A percentile compares a stretch with the other conserved stretches of the same genome.
Conservation (phyloP, 1,284 basidiomycete genomes). For the Stereum hirsutum region DNA sequence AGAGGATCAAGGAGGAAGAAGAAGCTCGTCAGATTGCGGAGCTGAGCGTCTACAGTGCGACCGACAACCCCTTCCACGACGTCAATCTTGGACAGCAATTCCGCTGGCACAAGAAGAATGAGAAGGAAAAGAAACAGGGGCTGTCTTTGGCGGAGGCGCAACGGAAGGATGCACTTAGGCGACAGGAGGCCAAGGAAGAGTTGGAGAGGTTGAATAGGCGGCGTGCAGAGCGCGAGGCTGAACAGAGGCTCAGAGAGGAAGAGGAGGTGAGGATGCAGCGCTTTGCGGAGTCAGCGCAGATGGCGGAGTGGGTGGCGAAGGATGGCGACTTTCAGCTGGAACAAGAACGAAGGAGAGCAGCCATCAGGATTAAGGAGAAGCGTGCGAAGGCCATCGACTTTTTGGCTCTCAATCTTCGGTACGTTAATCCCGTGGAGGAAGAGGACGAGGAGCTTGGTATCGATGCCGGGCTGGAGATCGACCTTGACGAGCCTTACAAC, state of each 20-base stretch:
- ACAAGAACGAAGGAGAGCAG: constrained; percentile 85
- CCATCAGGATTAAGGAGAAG: constrained; percentile 92
- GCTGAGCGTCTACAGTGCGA: constrained; percentile 87
- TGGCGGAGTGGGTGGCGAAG: constrained; percentile 97
- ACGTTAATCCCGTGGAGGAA: constrained; percentile 62
- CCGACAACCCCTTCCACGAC: constrained; percentile 97
- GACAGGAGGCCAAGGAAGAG: constrained; percentile 92
- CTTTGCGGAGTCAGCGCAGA: constrained; percentile 88
- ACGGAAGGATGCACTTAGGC: constrained; percentile 69
- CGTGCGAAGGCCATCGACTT: constrained; percentile 95
- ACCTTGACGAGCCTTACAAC: constrained; percentile 95
- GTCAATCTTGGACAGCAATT: constrained; percentile 93
- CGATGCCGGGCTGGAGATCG: constrained; percentile 90
- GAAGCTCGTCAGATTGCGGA: constrained; percentile 83
- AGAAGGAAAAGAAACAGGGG: constrained; percentile 90
- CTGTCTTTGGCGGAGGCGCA: constrained; percentile 76
- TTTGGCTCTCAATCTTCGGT: constrained; percentile 86
- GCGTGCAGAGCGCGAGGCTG: constrained; percentile 87
- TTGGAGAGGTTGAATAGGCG: constrained; percentile 85
- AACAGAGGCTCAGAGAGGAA: constrained; percentile 82
- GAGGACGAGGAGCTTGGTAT: constrained; percentile 60
- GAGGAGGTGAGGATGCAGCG: constrained; percentile 86
- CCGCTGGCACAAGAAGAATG: constrained; percentile 97
- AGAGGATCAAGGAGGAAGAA: constrained; percentile 75
- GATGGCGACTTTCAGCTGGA: constrained; percentile 97